phyloP scores from a whole-genome alignment of 331 rosid genomes.

The Pyrus hybrid region DNA sequence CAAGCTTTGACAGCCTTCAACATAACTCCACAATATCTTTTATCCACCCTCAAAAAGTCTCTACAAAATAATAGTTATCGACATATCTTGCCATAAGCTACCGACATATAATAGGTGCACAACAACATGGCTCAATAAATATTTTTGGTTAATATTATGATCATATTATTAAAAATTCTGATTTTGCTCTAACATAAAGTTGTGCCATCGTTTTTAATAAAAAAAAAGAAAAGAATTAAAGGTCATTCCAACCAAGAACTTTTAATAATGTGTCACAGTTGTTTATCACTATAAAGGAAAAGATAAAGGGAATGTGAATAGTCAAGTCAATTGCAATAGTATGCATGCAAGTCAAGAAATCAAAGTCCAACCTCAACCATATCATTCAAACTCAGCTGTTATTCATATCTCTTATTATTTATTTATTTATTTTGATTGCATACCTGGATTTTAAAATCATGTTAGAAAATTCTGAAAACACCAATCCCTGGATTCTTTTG shows the following conservation, averaged over 20 bases:
- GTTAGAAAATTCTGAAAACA: not conserved
- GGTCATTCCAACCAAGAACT: not conserved
- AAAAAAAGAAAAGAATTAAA: no score
- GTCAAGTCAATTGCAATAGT: not conserved
- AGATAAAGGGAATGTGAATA: not conserved
- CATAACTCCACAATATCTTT: no score
- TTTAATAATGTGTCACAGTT: not conserved
- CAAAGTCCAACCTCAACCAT: not conserved
- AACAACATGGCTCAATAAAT: not conserved
- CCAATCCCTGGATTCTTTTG: not conserved
- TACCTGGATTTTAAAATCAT: not conserved
- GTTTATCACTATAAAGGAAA: not conserved
- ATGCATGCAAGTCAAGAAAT: not conserved
- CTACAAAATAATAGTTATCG: no score
- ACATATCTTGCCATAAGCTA: no score
- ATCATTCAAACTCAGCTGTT: constrained; percentile 8
- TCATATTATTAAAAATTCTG: no score
- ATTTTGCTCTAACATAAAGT: no score
- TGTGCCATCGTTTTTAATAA: no score
- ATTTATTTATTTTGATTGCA: not conserved
- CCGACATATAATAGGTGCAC: not conserved
- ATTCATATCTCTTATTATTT: not conserved
- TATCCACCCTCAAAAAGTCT: no score
- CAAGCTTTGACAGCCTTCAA: no score
- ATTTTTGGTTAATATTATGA: not conserved